phyloP scores from a whole-genome alignment of 345 rosid species.

The Eutrema yunnanense region DNA sequence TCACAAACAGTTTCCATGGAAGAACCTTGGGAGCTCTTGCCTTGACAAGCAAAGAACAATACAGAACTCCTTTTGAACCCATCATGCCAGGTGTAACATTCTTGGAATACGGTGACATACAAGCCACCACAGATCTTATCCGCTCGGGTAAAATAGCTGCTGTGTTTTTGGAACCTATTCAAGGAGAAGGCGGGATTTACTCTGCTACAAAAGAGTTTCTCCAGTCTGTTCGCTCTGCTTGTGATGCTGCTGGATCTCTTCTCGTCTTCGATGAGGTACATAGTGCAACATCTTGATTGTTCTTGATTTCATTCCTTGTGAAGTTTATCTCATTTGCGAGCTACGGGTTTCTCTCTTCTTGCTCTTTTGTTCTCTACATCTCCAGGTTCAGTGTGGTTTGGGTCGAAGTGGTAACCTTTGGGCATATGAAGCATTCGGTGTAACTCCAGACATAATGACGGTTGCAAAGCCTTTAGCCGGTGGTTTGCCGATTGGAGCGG shows the following conservation, averaged over 20 bases:
- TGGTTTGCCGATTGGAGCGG: slow-evolving; percentile 88
- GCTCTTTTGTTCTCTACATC: background rate
- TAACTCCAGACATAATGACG: slow-evolving; percentile 74
- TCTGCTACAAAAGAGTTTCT: slow-evolving; percentile 76
- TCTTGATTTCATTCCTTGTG: background rate
- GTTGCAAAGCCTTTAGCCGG: slow-evolving; percentile 97
- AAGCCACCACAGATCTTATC: slow-evolving; percentile 54
- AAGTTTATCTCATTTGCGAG: background rate
- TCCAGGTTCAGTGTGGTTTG: slow-evolving; percentile 81
- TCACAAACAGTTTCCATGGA: slow-evolving; percentile 83
- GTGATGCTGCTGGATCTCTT: no score
- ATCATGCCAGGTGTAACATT: slow-evolving; percentile 98
- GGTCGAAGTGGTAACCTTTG: slow-evolving; percentile 78
- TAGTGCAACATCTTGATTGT: background rate
- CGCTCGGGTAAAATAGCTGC: slow-evolving; percentile 65
- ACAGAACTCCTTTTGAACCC: slow-evolving; percentile 85
- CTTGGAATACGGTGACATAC: slow-evolving; percentile 67
- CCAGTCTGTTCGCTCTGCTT: no score
- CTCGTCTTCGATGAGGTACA: no score
- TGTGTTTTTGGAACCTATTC: slow-evolving; percentile 89
- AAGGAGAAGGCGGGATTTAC: slow-evolving; percentile 94
- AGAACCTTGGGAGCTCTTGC: slow-evolving; percentile 94
- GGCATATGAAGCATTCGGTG: slow-evolving; percentile 68
- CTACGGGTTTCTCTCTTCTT: background rate
- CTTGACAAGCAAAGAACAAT: slow-evolving; percentile 85